Percentiles rank a stretch among this genome's conserved stretches.
phyloP scores from a whole-genome alignment of 1,284 basidiomycete species.

The Pterula multifida region DNA sequence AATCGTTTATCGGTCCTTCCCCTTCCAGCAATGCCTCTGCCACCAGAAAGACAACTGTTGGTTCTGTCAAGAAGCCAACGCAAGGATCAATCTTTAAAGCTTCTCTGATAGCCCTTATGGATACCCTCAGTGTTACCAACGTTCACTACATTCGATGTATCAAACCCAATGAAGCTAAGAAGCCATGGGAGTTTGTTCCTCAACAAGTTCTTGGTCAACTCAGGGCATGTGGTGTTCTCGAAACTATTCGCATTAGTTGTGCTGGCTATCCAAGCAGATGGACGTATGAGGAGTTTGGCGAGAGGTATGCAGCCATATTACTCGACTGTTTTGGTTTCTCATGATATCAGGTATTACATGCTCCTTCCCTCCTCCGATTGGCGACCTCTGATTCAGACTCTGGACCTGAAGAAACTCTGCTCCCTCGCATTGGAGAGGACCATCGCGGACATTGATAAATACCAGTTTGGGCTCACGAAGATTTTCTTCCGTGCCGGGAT shows the following conservation, averaged over 20 bases:
- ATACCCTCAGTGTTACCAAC: constrained; percentile 94
- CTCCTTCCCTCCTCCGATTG: constrained; percentile 82
- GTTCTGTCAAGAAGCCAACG: constrained; percentile 80
- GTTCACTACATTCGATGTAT: constrained; percentile 99
- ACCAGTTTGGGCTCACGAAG: constrained; percentile 94
- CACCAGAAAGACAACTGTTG: constrained; percentile 15
- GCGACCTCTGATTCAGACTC: constrained; percentile 69
- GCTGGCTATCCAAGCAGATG: constrained; percentile 98
- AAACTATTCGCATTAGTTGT: constrained; percentile 98
- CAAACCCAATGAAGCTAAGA: constrained; percentile 96
- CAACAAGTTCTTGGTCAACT: constrained; percentile 94
- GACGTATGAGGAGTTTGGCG: constrained; percentile 99
- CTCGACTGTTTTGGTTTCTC: neutral
- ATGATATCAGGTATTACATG: constrained; percentile 79
- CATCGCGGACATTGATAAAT: constrained; percentile 90
- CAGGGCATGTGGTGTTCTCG: constrained; percentile 96
- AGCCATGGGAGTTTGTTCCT: constrained; percentile 93
- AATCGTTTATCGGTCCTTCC: constrained; percentile 46
- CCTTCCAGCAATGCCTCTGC: constrained; percentile 21
- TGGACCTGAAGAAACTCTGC: constrained; percentile 79
- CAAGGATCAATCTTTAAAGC: constrained; percentile 98
- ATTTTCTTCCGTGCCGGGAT: constrained; percentile 99
- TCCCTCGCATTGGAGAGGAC: constrained; percentile 77
- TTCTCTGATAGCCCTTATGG: constrained; percentile 91
- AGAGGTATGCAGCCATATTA: constrained; percentile 50